These are phyloP conservation scores for Aureobasidium sp. DNA, from an alignment of 2,329 filamentous ascomycete genomes.

Conservation along the genomic window DNA sequence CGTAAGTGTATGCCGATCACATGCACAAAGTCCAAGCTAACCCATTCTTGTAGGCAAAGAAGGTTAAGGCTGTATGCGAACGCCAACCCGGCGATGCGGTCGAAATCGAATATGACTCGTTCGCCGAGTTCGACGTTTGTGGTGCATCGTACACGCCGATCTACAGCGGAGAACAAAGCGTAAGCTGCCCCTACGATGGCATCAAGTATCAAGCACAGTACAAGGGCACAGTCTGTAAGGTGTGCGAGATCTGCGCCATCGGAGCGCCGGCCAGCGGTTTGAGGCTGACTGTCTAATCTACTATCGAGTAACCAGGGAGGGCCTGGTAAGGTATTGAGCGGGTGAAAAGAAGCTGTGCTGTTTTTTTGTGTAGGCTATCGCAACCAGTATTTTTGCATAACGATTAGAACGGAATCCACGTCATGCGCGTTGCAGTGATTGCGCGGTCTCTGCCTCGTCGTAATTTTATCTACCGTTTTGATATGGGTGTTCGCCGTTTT, in stretches of 20 bases:
- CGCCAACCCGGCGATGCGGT: constrained; percentile 81
- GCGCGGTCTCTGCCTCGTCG: neutral
- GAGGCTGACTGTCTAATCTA: constrained; percentile 59
- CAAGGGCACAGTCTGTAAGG: constrained; percentile 81
- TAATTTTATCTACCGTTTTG: constrained; percentile 5
- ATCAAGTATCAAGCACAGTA: constrained; percentile 90
- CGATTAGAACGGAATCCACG: constrained; percentile 7
- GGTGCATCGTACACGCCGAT: constrained; percentile 89
- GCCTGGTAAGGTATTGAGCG: neutral
- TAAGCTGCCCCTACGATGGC: constrained; percentile 82
- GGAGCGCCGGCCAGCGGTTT: constrained; percentile 90
- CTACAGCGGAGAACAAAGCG: constrained; percentile 77
- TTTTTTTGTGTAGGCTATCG: constrained; percentile 10
- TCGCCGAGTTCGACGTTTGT: constrained; percentile 94
- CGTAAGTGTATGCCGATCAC: constrained; percentile 48
- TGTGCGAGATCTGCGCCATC: constrained; percentile 88
- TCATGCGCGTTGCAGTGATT: neutral
- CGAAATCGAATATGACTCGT: constrained; percentile 95
- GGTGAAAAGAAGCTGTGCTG: constrained; percentile 10
- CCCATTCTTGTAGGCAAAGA: constrained; percentile 56
- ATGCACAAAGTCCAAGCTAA: constrained; percentile 16
- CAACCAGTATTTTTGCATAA: constrained; percentile 12
- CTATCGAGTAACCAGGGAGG: neutral
- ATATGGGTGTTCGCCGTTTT: constrained; percentile 6
- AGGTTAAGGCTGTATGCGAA: constrained; percentile 83